These are phyloP conservation scores for Leishmania mexicana DNA, from an alignment of 208 protist species.

Conservation along the genomic window DNA sequence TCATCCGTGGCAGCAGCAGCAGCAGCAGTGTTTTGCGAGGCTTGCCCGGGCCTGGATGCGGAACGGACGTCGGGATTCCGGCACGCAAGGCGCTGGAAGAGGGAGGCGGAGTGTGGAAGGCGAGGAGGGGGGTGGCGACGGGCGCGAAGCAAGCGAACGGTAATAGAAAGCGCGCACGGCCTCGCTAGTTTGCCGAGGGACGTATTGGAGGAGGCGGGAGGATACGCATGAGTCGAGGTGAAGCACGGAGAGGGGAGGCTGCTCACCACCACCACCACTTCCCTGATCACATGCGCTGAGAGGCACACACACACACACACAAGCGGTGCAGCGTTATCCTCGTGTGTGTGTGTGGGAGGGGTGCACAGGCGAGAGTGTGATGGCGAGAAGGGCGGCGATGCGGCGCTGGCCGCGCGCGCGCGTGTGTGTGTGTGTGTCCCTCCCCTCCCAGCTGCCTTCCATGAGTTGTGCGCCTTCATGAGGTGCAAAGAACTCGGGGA, in stretches of 20 bases:
- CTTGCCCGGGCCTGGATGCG: neutral
- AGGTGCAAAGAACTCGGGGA: neutral
- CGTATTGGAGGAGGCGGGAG: neutral
- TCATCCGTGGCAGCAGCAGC: neutral
- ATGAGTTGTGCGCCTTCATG: neutral
- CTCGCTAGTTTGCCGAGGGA: neutral
- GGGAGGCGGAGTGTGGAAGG: neutral
- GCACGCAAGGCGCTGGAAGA: too few species aligned
- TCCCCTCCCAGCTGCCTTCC: too few species aligned
- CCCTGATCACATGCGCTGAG: neutral
- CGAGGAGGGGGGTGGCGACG: neutral
- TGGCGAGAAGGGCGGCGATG: too few species aligned
- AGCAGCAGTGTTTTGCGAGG: neutral
- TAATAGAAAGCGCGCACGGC: neutral
- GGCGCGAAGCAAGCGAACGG: neutral
- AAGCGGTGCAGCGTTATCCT: too few species aligned
- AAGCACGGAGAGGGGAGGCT: neutral
- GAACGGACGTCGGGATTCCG: neutral
- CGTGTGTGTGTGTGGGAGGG: too few species aligned
- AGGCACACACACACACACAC: neutral
- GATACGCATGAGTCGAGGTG: neutral
- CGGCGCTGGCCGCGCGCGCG: too few species aligned
- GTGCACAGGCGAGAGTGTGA: neutral
- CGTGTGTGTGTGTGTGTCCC: too few species aligned
- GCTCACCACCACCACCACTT: neutral